A percentile compares a stretch with the other conserved stretches of the same genome.
Conservation (phyloP, 306 rosid genomes). For the Lathyrus oleraceus region DNA sequence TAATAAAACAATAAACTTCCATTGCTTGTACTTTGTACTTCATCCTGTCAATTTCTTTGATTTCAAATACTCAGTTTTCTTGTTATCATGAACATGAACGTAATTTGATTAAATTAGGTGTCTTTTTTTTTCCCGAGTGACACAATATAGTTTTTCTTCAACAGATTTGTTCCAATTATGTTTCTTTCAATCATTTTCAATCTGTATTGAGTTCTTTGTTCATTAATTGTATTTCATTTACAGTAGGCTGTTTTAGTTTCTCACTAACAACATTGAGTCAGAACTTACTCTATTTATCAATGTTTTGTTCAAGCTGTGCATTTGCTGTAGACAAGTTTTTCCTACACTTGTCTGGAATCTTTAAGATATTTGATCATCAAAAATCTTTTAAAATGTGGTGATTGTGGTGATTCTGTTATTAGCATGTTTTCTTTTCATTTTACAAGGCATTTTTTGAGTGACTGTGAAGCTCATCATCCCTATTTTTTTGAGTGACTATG, state of each 20-base stretch:
- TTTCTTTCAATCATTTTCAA: background rate
- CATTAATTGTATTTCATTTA: slow-evolving; percentile 10
- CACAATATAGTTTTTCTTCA: slow-evolving; percentile 1
- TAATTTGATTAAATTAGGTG: slow-evolving; percentile 21
- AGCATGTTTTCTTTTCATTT: slow-evolving; percentile 3
- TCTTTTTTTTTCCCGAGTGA: background rate
- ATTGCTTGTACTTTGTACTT: slow-evolving; percentile 17
- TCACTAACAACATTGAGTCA: slow-evolving; percentile 4
- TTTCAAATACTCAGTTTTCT: background rate
- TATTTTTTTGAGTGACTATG: background rate
- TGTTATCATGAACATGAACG: slow-evolving; percentile 7
- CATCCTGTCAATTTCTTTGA: background rate
- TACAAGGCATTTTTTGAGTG: background rate
- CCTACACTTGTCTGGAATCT: slow-evolving; percentile 1
- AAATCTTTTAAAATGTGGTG: background rate
- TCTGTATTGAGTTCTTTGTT: slow-evolving; percentile 29
- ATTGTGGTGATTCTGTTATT: slow-evolving; percentile 5
- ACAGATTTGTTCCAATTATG: background rate
- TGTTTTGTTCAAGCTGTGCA: background rate
- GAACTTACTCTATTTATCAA: slow-evolving; percentile 5
- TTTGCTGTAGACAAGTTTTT: background rate
- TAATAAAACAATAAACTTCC: slow-evolving; percentile 4
- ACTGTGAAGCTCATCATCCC: background rate
- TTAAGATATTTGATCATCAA: slow-evolving; percentile 11
- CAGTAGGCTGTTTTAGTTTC: background rate